Percentiles rank a stretch among this genome's conserved stretches.
Evolutionary conservation across 148 eudicot species (phyloP).

Genomic region (Talinum fruticosum): DNA sequence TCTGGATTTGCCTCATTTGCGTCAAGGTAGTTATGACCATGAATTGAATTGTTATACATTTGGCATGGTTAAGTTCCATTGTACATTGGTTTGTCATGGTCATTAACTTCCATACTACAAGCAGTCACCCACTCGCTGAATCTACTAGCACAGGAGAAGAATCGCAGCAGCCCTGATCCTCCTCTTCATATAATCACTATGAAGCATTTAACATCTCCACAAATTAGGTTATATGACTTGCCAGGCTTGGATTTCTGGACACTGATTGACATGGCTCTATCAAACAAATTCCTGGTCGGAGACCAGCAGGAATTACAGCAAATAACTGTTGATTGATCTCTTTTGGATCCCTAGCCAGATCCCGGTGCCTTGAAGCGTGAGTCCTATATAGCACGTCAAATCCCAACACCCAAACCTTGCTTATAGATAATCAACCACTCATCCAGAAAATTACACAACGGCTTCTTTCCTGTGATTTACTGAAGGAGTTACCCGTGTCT

Average conservation of each 20-base stretch:
- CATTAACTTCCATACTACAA: background rate
- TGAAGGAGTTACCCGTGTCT: slow-evolving; percentile 13
- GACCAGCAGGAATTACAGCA: background rate
- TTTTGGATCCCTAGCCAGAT: background rate
- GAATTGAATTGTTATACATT: background rate
- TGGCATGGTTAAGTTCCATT: background rate
- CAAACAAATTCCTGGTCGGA: background rate
- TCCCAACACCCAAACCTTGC: background rate
- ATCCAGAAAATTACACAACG: background rate
- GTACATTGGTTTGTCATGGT: background rate
- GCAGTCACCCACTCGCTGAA: background rate
- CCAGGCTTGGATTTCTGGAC: background rate
- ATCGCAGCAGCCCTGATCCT: background rate
- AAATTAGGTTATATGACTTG: background rate
- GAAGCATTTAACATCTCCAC: background rate
- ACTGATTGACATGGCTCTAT: background rate
- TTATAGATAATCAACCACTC: background rate
- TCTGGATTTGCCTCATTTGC: background rate
- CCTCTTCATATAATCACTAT: background rate
- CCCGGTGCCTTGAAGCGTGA: background rate
- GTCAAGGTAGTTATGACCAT: background rate
- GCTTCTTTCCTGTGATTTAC: slow-evolving; percentile 26
- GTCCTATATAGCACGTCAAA: background rate
- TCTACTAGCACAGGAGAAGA: background rate
- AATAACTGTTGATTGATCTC: background rate